Evolutionary conservation across 2,329 filamentous ascomycete genomes (phyloP), one percentile per base, ranked within the genome.

Genomic region (Aotearoamyces nothofagi): DNA sequence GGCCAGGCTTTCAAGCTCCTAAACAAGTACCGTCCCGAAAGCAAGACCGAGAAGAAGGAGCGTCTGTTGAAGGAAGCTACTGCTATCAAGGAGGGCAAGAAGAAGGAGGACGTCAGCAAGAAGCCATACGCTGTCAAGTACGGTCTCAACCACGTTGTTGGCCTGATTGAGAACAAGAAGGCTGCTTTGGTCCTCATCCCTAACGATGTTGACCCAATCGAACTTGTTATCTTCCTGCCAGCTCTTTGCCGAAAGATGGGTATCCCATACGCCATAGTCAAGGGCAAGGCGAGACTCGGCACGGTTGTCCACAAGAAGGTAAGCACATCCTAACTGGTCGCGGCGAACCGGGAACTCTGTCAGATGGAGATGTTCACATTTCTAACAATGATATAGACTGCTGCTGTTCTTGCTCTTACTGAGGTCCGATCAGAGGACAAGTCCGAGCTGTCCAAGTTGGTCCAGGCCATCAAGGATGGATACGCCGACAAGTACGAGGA

Each of bases 201-300:
- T 60, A 93, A 98, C 69, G 90, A 98, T 57, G 92, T 98, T 51
- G 90, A 98, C 72, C 90, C 90, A 52, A 98, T 98, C 56, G 90
- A 98, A 75, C 68, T 98, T 51, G 92, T 98, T 54, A 83, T 98
- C 63, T 98, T 93, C 80, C 76, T 98, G 42, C 90, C 90, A 47
- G 86, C 90, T 53, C 81, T 98, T 48, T 98, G 90, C 82, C 81
- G 87, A 65, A 98, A 98, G 82, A 98, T 98, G 87, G 92, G 92
- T 66, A 78, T 94, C 50, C 90, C 92, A 43, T 98, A 96, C 61
- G 90, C 86, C 56, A 96, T 98, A 51, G 75, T 98, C 57, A 98
- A 98, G 82, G 90, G 90, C 69, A 98, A 98, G 81, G 90, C 90
- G 47, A 78, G 90, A 66, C 82, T 98, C 52, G 90, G 90, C 50